Percentiles rank a stretch among this genome's conserved stretches.
Evolutionary conservation across 225 moss, liverwort and hornwort species (phyloP).

Genomic region (Bryoerythrophyllum caledonicum): DNA sequence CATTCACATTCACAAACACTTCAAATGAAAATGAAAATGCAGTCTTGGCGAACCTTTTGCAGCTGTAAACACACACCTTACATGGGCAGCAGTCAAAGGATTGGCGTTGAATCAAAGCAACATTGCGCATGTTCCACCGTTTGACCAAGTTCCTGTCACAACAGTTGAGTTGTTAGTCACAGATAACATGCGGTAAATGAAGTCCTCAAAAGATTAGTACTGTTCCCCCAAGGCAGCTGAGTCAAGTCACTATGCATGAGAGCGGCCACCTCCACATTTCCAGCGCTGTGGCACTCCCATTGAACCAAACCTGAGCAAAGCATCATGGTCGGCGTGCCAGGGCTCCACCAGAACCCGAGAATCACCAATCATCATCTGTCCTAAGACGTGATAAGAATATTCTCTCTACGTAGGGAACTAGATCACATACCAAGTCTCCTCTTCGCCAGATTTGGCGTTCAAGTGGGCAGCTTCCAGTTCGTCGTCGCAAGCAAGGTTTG

Average conservation of each 20-base stretch:
- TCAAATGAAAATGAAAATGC: not conserved
- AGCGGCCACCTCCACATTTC: not conserved
- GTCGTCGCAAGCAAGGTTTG: constrained; percentile 5
- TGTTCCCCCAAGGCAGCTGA: too few species aligned
- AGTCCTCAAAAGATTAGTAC: not conserved
- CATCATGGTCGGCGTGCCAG: constrained; percentile 40
- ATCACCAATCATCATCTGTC: constrained; percentile 28
- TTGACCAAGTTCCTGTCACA: not conserved
- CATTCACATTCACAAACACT: not conserved
- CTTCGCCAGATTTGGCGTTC: constrained; percentile 26
- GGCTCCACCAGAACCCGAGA: constrained; percentile 31
- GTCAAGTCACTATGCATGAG: not conserved
- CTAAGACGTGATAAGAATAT: constrained; percentile 22
- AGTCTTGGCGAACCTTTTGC: not conserved
- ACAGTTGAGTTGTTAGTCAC: not conserved
- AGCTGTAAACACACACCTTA: not conserved
- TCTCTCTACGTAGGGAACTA: not conserved
- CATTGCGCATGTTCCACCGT: not conserved
- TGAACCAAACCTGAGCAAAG: constrained; percentile 1
- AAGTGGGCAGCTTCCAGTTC: not conserved
- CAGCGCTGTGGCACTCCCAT: not conserved
- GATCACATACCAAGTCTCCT: constrained; percentile 19
- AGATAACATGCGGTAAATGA: not conserved
- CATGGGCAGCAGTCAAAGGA: not conserved
- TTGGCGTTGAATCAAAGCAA: not conserved